Percentiles rank a stretch among this genome's conserved stretches.
Conservation (phyloP, 1,139 yeast genomes). For the Yamadazyma triangularis region DNA sequence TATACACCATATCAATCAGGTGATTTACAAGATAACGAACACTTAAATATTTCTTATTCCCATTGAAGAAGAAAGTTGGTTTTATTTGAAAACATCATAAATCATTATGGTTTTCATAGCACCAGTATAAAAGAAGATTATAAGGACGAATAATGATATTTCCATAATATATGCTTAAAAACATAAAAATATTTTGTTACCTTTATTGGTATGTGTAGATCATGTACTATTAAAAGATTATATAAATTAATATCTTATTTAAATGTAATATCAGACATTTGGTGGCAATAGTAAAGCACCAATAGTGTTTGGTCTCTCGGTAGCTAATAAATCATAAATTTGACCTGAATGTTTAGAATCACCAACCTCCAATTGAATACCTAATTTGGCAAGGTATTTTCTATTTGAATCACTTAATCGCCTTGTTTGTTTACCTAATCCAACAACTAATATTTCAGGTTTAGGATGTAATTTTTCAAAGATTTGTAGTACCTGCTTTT, state of each 20-base stretch:
- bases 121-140: no score
- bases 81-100: no score
- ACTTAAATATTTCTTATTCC: neutral
- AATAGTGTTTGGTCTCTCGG: conserved; percentile 70
- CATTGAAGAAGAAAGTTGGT: no score
- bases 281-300: conserved; percentile 74
- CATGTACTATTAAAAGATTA: no score
- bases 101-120: no score
- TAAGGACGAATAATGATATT: no score
- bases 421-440: conserved; percentile 62
- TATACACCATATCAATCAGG: conserved; percentile 8
- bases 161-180: no score
- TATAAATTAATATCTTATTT: no score
- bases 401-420: conserved; percentile 55
- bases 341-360: conserved; percentile 67
- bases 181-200: no score
- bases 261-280: no score
- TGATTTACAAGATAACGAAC: neutral
- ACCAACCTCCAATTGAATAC: conserved; percentile 66
- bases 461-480: conserved; percentile 63
- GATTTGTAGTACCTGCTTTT: conserved; percentile 36
- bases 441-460: conserved; percentile 72
- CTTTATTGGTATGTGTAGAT: no score
- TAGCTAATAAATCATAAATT: conserved; percentile 69
- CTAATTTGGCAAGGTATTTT: conserved; percentile 47